A percentile compares a stretch with the other conserved stretches of the same genome.
Conservation (phyloP, 192 early-diverging fungal species). For the Helicostylum pulchrum region DNA sequence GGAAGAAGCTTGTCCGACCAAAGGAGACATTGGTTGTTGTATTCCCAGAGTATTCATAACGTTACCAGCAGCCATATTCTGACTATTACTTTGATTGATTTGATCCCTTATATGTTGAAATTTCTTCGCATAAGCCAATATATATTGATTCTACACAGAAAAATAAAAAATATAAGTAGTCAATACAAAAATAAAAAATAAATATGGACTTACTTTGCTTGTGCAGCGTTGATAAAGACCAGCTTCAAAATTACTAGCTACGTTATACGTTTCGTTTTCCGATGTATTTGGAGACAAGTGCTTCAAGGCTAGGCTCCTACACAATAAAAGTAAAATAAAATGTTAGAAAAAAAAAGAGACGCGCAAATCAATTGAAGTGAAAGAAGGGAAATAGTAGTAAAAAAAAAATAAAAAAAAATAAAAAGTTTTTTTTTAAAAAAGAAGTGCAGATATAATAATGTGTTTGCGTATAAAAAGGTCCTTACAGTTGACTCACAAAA, state of each 20-base stretch:
- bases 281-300: constrained; percentile 25
- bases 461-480: background rate
- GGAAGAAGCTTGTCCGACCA: constrained; percentile 11
- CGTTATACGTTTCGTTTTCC: constrained; percentile 29
- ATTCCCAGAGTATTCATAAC: background rate
- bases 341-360: no score
- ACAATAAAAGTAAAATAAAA: background rate
- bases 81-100: constrained; percentile 17
- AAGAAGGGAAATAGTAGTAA: background rate
- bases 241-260: constrained; percentile 33
- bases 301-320: constrained; percentile 25
- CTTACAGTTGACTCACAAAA: constrained; percentile 24
- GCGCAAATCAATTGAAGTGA: background rate
- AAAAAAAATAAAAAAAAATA: constrained; percentile 6
- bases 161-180: constrained; percentile 4
- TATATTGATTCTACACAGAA: constrained; percentile 31
- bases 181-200: background rate
- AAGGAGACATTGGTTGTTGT: constrained; percentile 15
- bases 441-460: background rate
- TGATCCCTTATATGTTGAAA: constrained; percentile 29
- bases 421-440: background rate
- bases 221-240: constrained; percentile 26
- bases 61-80: background rate
- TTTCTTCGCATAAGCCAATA: constrained; percentile 26
- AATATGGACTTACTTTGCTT: constrained; percentile 28